A percentile compares a stretch with the other conserved stretches of the same genome.
These are phyloP conservation scores for Colletotrichum trifolii DNA, from an alignment of 2,329 filamentous ascomycete genomes.

Conservation along the genomic window DNA sequence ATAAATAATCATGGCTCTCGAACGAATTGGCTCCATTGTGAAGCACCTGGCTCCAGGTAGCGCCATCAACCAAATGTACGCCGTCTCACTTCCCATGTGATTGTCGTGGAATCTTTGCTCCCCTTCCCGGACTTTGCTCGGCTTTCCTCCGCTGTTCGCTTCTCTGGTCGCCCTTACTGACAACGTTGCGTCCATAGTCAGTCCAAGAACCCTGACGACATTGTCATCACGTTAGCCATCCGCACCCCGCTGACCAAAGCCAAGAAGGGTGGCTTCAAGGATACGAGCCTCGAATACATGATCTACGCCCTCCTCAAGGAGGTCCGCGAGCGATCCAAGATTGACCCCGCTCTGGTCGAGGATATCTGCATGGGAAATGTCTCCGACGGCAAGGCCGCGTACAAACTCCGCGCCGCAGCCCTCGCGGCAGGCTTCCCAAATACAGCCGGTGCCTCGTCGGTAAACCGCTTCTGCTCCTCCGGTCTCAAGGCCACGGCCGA, in stretches of 20 bases:
- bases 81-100: constrained; percentile 33
- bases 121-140: neutral
- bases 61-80: constrained; percentile 82
- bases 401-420: constrained; percentile 88
- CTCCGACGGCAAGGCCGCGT: constrained; percentile 85
- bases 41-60: constrained; percentile 84
- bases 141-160: too few species aligned
- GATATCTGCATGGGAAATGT: constrained; percentile 96
- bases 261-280: constrained; percentile 93
- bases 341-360: constrained; percentile 85
- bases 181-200: constrained; percentile 64
- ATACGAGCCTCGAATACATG: constrained; percentile 89
- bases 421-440: constrained; percentile 95
- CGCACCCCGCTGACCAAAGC: constrained; percentile 91
- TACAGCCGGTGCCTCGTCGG: constrained; percentile 81
- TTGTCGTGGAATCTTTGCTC: neutral
- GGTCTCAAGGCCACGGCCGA: constrained; percentile 96
- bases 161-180: constrained; percentile 22
- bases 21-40: constrained; percentile 88
- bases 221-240: constrained; percentile 93
- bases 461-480: constrained; percentile 98
- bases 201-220: constrained; percentile 92
- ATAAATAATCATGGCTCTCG: constrained; percentile 74
- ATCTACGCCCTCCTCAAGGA: constrained; percentile 85
- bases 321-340: constrained; percentile 75